phyloP scores from a whole-genome alignment of 1,284 basidiomycete genomes.

The Microbotryum saponariae region DNA sequence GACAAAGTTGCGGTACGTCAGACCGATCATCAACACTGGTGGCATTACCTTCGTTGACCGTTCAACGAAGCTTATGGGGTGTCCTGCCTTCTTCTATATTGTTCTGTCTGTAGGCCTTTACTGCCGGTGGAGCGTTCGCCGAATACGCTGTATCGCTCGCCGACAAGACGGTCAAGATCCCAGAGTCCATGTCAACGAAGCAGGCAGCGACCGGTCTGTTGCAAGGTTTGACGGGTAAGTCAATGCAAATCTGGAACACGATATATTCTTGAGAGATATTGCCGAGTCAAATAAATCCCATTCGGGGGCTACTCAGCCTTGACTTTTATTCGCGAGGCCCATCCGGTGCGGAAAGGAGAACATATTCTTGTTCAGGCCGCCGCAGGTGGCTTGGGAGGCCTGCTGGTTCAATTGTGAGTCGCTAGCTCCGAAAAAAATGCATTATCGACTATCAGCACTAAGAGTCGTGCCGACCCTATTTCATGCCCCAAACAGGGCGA shows the following conservation, averaged over 20 bases:
- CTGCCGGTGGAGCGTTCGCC: conserved; percentile 57
- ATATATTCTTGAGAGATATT: neutral
- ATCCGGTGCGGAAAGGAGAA: conserved; percentile 60
- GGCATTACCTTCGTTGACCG: neutral
- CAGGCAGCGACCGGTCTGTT: conserved; percentile 61
- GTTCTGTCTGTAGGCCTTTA: conserved; percentile 37
- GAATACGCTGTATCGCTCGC: conserved; percentile 67
- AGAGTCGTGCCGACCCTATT: neutral
- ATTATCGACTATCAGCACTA: neutral
- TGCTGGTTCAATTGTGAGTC: conserved; percentile 46
- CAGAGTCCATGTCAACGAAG: conserved; percentile 51
- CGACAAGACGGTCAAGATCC: conserved; percentile 49
- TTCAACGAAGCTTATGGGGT: conserved; percentile 8
- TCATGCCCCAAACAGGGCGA: too few species aligned
- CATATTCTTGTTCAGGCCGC: conserved; percentile 66
- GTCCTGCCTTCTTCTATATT: conserved; percentile 44
- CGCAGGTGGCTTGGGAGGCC: conserved; percentile 61
- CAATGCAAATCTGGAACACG: neutral
- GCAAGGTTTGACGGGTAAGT: conserved; percentile 61
- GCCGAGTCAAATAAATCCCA: neutral
- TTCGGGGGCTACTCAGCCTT: conserved; percentile 44
- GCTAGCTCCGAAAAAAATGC: too few species aligned
- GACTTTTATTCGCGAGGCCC: conserved; percentile 72
- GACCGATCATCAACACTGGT: neutral
- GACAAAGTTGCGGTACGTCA: conserved; percentile 47